Conservation (phyloP, 2,329 filamentous ascomycete species). For the Teratosphaeria nubilosa region DNA sequence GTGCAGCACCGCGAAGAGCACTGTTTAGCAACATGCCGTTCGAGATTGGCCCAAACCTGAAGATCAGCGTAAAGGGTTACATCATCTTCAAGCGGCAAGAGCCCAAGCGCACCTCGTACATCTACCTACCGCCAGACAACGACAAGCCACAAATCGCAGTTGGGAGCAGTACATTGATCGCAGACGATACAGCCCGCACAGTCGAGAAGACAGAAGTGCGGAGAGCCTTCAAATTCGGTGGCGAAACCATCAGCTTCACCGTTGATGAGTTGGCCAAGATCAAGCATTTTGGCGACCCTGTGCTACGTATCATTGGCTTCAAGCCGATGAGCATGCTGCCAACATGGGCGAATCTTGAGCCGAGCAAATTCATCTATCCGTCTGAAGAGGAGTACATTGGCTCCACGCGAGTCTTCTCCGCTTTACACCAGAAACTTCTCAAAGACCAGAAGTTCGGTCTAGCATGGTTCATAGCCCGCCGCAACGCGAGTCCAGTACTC, state of each 20-base stretch:
- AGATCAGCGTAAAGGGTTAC: slow-evolving; percentile 88
- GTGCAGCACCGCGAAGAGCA: slow-evolving; percentile 73
- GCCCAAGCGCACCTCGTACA: slow-evolving; percentile 71
- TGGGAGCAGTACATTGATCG: slow-evolving; percentile 62
- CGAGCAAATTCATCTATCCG: slow-evolving; percentile 87
- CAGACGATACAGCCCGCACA: slow-evolving; percentile 64
- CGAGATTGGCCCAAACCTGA: slow-evolving; percentile 73
- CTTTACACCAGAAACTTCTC: slow-evolving; percentile 77
- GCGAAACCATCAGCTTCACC: slow-evolving; percentile 77
- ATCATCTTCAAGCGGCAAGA: slow-evolving; percentile 77
- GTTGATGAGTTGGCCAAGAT: slow-evolving; percentile 72
- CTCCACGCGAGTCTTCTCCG: slow-evolving; percentile 85
- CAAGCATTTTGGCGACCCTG: slow-evolving; percentile 68
- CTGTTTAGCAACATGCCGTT: slow-evolving; percentile 80
- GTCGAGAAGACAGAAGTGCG: slow-evolving; percentile 74
- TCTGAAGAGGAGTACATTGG: slow-evolving; percentile 84
- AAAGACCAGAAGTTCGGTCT: slow-evolving; percentile 71
- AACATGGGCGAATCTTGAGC: slow-evolving; percentile 75
- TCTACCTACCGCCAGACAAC: slow-evolving; percentile 64
- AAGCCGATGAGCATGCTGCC: slow-evolving; percentile 68
- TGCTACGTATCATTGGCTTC: slow-evolving; percentile 87
- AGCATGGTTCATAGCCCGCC: slow-evolving; percentile 79
- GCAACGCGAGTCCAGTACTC: slow-evolving; percentile 68
- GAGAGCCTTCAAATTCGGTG: slow-evolving; percentile 93
- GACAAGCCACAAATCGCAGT: slow-evolving; percentile 73